phyloP scores from a whole-genome alignment of 306 rosid species.

The Cicer arietinum region DNA sequence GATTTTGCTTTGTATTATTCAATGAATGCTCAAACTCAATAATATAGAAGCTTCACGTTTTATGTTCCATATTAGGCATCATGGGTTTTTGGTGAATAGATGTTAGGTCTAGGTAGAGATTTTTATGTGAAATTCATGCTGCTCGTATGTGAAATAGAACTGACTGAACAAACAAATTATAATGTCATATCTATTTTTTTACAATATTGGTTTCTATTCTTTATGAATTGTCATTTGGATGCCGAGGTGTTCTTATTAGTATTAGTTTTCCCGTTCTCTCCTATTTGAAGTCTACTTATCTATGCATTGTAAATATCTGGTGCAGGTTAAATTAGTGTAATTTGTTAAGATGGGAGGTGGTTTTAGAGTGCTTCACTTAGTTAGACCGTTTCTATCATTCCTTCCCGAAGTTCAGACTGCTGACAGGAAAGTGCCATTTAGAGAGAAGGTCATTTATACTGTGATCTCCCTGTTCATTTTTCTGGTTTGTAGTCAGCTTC shows the following conservation, averaged over 20 bases:
- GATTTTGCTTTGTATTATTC: neutral
- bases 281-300: neutral
- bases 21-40: neutral
- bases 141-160: neutral
- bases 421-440: constrained; percentile 78
- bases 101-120: too few species aligned
- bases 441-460: constrained; percentile 92
- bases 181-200: neutral
- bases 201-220: neutral
- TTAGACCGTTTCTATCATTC: constrained; percentile 83
- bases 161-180: neutral
- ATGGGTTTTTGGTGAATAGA: too few species aligned
- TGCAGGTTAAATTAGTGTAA: constrained; percentile 48
- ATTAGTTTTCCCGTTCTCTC: neutral
- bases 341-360: constrained; percentile 87
- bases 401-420: constrained; percentile 90
- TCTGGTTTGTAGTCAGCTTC: constrained; percentile 80
- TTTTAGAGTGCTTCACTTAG: constrained; percentile 89
- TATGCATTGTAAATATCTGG: neutral
- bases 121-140: neutral
- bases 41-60: neutral
- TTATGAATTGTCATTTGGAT: constrained; percentile 24
- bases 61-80: neutral
- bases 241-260: neutral
- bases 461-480: constrained; percentile 84